phyloP scores from a whole-genome alignment of 2,329 filamentous ascomycete species.

The Hypoxylon sp. region DNA sequence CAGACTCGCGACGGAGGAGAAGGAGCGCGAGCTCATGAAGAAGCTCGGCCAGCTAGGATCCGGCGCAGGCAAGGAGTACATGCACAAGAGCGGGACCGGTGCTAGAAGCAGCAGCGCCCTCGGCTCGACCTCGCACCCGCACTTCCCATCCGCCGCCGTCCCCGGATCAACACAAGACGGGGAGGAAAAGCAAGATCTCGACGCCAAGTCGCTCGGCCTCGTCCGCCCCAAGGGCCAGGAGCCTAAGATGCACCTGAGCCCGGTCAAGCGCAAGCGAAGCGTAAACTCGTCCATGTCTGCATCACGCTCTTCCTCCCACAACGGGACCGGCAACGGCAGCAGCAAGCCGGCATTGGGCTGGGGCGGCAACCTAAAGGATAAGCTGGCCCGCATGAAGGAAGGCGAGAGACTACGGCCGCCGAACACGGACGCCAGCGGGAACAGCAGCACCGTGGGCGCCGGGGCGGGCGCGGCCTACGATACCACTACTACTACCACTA shows the following conservation, averaged over 20 bases:
- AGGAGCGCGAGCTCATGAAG: conserved; percentile 78
- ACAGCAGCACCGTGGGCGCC: background rate
- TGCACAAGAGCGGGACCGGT: conserved; percentile 58
- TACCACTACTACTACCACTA: conserved; percentile 33
- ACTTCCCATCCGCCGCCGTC: background rate
- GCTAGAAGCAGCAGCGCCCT: conserved; percentile 24
- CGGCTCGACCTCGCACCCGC: background rate
- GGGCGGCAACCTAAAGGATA: conserved; percentile 67
- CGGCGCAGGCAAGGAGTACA: conserved; percentile 78
- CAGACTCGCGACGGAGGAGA: conserved; percentile 74
- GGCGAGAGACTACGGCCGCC: conserved; percentile 62
- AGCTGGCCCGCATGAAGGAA: conserved; percentile 72
- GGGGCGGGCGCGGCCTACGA: background rate
- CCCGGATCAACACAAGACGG: conserved; percentile 51
- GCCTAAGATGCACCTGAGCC: conserved; percentile 66
- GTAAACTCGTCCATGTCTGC: conserved; percentile 57
- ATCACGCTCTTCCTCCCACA: conserved; percentile 22
- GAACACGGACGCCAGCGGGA: conserved; percentile 1
- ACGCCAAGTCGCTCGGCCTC: conserved; percentile 61
- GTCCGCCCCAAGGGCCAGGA: conserved; percentile 56
- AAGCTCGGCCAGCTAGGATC: conserved; percentile 73
- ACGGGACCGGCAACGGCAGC: conserved; percentile 15
- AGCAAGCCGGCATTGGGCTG: conserved; percentile 62
- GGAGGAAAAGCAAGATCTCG: conserved; percentile 55
- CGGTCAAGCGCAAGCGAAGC: conserved; percentile 71